A percentile compares a stretch with the other conserved stretches of the same genome.
Evolutionary conservation across 2,329 filamentous ascomycete species (phyloP).

Genomic region (Fusarium torulosum): DNA sequence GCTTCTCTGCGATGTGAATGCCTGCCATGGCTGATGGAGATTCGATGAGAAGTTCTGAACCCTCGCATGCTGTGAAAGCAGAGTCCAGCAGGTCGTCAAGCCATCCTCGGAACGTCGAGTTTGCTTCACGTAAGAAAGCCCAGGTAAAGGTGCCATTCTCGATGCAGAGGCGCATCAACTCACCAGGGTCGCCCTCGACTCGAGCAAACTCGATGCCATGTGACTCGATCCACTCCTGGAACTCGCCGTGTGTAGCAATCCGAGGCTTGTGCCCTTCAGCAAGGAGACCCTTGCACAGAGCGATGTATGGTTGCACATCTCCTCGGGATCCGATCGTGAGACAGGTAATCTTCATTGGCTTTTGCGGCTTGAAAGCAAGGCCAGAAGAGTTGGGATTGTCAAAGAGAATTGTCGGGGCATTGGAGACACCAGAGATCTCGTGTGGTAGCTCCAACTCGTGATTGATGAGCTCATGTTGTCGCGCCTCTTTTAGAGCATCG

Average conservation of each 20-base stretch:
- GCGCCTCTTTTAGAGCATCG: conserved; percentile 81
- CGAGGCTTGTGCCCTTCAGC: conserved; percentile 87
- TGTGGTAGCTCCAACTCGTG: conserved; percentile 65
- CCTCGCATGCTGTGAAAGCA: conserved; percentile 86
- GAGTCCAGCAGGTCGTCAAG: conserved; percentile 88
- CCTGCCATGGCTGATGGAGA: conserved; percentile 97
- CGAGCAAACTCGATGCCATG: conserved; percentile 94
- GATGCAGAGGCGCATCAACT: conserved; percentile 95
- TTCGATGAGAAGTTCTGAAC: conserved; percentile 91
- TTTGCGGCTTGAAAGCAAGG: conserved; percentile 87
- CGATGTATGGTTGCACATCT: conserved; percentile 98
- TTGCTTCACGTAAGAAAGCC: conserved; percentile 89
- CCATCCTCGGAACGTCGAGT: conserved; percentile 91
- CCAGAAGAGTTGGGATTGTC: conserved; percentile 91
- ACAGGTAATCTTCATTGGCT: conserved; percentile 87
- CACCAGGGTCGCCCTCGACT: conserved; percentile 90
- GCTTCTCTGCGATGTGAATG: conserved; percentile 95
- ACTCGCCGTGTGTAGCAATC: conserved; percentile 94
- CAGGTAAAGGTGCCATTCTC: conserved; percentile 98
- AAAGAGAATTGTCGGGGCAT: conserved; percentile 82
- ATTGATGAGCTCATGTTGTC: conserved; percentile 65
- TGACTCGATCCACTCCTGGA: conserved; percentile 87
- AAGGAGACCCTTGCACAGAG: conserved; percentile 89
- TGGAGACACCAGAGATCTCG: conserved; percentile 60
- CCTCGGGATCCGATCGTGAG: conserved; percentile 95